A percentile compares a stretch with the other conserved stretches of the same genome.
Evolutionary conservation across 2,329 filamentous ascomycete genomes (phyloP).

Genomic region (Pseudogymnoascus sp.): DNA sequence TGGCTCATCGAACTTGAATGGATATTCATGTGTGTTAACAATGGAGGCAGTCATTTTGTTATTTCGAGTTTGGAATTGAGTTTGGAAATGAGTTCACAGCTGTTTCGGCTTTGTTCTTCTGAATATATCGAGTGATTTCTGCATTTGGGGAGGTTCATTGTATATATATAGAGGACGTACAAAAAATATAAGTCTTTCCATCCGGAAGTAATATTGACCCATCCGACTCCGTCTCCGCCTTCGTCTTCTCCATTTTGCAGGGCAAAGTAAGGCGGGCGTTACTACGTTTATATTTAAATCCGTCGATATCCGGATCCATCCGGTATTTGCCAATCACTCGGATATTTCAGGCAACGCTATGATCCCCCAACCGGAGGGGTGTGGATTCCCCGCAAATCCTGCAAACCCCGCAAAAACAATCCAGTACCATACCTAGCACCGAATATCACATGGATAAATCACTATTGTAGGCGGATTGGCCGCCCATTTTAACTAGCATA

Average conservation of each 20-base stretch:
- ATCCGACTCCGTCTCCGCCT: not conserved
- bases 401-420: not conserved
- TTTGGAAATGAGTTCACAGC: not conserved
- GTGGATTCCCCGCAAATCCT: not conserved
- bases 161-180: not conserved
- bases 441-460: too few species aligned
- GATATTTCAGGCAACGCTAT: not conserved
- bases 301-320: not conserved
- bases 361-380: not conserved
- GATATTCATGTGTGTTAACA: constrained; percentile 29
- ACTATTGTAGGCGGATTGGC: too few species aligned
- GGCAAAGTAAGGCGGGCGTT: not conserved
- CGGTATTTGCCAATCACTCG: not conserved
- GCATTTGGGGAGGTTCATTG: not conserved
- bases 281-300: not conserved
- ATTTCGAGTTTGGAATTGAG: not conserved
- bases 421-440: not conserved
- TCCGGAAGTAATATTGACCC: constrained; percentile 9
- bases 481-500: not conserved
- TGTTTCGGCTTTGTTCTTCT: not conserved
- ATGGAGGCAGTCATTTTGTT: constrained; percentile 24
- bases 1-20: constrained; percentile 27
- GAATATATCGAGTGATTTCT: not conserved
- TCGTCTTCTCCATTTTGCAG: not conserved
- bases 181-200: constrained; percentile 9